Percentiles rank a stretch among this genome's conserved stretches.
Evolutionary conservation across 1,284 basidiomycete genomes (phyloP).

Genomic region (Coniferiporia weirii): DNA sequence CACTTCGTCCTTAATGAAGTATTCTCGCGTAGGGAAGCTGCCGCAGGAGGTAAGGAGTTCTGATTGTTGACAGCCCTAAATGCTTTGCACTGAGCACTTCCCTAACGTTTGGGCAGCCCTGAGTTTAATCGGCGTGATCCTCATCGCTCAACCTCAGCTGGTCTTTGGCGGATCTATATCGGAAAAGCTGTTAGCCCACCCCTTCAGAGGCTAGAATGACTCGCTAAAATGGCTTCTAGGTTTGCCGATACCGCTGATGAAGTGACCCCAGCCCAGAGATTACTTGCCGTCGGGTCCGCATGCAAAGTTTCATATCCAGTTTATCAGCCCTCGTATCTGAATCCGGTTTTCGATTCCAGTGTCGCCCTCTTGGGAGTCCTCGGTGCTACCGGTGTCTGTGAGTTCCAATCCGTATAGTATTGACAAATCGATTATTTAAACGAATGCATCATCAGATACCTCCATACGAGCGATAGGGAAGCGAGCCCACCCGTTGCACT

Average conservation of each 20-base stretch:
- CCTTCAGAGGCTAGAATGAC: neutral
- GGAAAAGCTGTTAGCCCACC: neutral
- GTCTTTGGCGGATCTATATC: slow-evolving; percentile 33
- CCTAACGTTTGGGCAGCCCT: slow-evolving; percentile 30
- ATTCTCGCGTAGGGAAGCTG: slow-evolving; percentile 51
- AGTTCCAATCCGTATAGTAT: slow-evolving; percentile 26
- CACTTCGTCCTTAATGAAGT: slow-evolving; percentile 63
- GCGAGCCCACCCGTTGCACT: slow-evolving; percentile 67
- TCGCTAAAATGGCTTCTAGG: neutral
- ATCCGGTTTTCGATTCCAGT: slow-evolving; percentile 27
- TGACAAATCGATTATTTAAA: neutral
- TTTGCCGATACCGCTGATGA: slow-evolving; percentile 21
- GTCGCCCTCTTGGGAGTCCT: slow-evolving; percentile 53
- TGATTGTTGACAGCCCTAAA: slow-evolving; percentile 21
- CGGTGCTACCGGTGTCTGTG: slow-evolving; percentile 59
- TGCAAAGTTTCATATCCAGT: slow-evolving; percentile 1
- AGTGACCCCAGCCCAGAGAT: slow-evolving; percentile 37
- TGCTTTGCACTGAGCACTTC: neutral
- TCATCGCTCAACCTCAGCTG: slow-evolving; percentile 51
- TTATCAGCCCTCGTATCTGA: neutral
- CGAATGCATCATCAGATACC: slow-evolving; percentile 42
- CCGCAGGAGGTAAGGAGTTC: slow-evolving; percentile 54
- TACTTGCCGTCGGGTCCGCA: slow-evolving; percentile 46
- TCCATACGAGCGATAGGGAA: slow-evolving; percentile 68
- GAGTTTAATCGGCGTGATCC: slow-evolving; percentile 55